Evolutionary conservation across 495 filamentous ascomycete genomes (phyloP).

Genomic region (Echria macrotheca): DNA sequence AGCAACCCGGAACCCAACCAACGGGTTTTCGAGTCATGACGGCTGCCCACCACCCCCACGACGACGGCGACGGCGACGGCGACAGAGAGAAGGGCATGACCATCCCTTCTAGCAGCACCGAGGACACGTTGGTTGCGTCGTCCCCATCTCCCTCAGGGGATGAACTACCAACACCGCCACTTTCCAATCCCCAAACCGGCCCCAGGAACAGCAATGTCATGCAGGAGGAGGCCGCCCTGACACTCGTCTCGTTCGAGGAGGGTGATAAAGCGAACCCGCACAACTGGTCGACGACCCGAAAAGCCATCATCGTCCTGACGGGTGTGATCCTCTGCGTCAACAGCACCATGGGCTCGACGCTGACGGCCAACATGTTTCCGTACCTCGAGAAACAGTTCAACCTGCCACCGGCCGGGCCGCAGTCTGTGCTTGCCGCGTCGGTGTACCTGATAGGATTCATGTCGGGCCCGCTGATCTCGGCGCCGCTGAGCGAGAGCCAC

Average conservation of each 20-base stretch:
- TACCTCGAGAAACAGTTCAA: conserved; percentile 10
- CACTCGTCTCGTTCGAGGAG: conserved; percentile 16
- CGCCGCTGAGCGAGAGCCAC: conserved; percentile 58
- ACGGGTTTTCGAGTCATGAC: too few species aligned
- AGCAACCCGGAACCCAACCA: too few species aligned
- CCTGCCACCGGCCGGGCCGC: conserved; percentile 18
- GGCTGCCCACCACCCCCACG: too few species aligned
- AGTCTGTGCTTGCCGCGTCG: conserved; percentile 24
- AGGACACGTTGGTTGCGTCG: too few species aligned
- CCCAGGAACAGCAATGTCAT: background rate
- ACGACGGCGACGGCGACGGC: too few species aligned
- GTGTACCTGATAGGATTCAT: conserved; percentile 62
- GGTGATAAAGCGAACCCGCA: conserved; percentile 23
- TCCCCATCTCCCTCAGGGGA: conserved; percentile 2
- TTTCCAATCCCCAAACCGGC: background rate
- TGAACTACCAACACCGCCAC: too few species aligned
- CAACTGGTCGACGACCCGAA: conserved; percentile 27
- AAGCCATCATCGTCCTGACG: conserved; percentile 16
- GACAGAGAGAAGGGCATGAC: too few species aligned
- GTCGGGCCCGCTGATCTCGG: conserved; percentile 45
- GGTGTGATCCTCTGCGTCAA: conserved; percentile 18
- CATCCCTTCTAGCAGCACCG: too few species aligned
- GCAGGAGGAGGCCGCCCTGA: too few species aligned
- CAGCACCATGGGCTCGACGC: conserved; percentile 19
- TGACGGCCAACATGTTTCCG: conserved; percentile 25